Evolutionary conservation across 768 basidiomycete species (phyloP), one percentile per base, ranked within the genome.

Genomic region (Lactarius pseudohatsudake): DNA sequence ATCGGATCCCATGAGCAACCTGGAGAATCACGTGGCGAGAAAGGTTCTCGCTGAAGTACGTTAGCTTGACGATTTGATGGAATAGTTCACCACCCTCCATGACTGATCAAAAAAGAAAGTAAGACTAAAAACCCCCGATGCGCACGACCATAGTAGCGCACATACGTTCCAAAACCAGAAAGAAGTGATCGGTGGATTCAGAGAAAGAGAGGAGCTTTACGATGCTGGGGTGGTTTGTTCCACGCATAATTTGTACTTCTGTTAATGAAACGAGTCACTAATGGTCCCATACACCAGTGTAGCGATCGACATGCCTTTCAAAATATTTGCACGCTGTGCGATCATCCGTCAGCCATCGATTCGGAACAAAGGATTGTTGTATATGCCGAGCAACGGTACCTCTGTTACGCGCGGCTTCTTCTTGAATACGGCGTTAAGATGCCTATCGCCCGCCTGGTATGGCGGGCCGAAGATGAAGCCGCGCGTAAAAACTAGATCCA

Each of bases 241-340:
- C 92, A 41, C 96, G 91, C 96, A 99, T 99, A 74, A 99, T 98
- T 78, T 97, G 95, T 15, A 99, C 97, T 88, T 99, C 97, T 94
- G 75, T 7, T 65, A 57, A 65, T 54, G 30, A 61, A 57, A 60
- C 36, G 43, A 41, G 34, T 40, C 15, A 15, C 61, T 11, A 57
- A 56, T 64, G 18, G 50, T 18, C 20, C 47, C 28, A 45, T 34
- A 15, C 34, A 32, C 30, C 26, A 41, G 4, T 26, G 34, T 3
- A n/a, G 18, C 2, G 18, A 30, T 16, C 18, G 38, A 73, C 79
- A 57, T 64, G 86, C 92, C 92, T 85, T 99, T 99, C 72, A 98
- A 85, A 69, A 98, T 97, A 76, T 98, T 98, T 69, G 96, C 87
- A 69, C 97, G 92, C 97, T 99, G 77, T 65, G 66, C 64, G 72